phyloP scores from a whole-genome alignment of 306 rosid species.

The Lathyrus aphaca region DNA sequence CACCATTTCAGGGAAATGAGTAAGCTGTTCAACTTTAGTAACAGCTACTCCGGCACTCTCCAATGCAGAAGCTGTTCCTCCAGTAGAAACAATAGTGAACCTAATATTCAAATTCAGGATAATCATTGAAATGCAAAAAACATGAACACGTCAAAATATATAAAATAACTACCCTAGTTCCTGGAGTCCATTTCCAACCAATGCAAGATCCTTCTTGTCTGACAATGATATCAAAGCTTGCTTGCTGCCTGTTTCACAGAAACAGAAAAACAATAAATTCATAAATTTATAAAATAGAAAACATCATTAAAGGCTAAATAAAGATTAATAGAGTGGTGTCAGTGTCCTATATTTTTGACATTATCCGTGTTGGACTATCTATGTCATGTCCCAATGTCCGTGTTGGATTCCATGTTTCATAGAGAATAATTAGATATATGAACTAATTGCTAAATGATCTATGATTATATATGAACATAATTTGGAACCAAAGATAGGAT shows the following conservation, averaged over 20 bases:
- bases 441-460: too few relatives aligned
- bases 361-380: too few relatives aligned
- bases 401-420: too few relatives aligned
- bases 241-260: constrained; percentile 60
- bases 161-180: constrained; percentile 66
- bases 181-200: constrained; percentile 80
- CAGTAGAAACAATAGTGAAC: constrained; percentile 87
- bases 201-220: constrained; percentile 78
- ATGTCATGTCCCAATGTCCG: too few relatives aligned
- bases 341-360: too few relatives aligned
- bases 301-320: constrained; percentile 12
- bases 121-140: not conserved
- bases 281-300: constrained; percentile 1
- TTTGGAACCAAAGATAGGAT: too few relatives aligned
- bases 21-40: constrained; percentile 86
- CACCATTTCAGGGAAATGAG: constrained; percentile 93
- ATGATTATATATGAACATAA: too few relatives aligned
- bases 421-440: not conserved
- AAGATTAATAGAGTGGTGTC: too few relatives aligned
- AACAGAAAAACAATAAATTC: constrained; percentile 18
- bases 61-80: constrained; percentile 89
- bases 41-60: constrained; percentile 80
- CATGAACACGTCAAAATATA: not conserved
- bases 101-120: constrained; percentile 42
- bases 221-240: constrained; percentile 89